Evolutionary conservation across 192 early-diverging fungal species (phyloP).

Genomic region (Backusella luteola): DNA sequence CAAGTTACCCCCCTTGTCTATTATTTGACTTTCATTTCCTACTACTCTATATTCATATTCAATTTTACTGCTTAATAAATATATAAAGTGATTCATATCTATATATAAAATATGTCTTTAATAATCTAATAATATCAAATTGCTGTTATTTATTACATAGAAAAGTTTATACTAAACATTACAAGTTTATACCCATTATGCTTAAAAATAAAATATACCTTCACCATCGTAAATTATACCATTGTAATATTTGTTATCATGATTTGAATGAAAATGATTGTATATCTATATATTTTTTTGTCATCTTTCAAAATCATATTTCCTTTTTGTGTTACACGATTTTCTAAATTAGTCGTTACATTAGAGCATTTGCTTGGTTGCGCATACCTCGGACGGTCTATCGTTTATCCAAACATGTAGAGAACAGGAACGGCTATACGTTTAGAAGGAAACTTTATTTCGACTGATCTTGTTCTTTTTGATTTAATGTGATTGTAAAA

Average conservation of each 20-base stretch:
- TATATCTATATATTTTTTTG: neutral
- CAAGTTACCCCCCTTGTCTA: neutral
- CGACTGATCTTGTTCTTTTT: neutral
- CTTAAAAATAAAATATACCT: neutral
- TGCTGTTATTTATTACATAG: neutral
- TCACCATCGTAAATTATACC: neutral
- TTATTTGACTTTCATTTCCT: neutral
- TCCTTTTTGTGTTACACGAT: neutral
- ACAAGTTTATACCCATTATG: too few relatives aligned
- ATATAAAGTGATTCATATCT: neutral
- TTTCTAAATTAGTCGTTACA: neutral
- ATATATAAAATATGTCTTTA: neutral
- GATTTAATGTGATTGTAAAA: too few relatives aligned
- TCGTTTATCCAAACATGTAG: neutral
- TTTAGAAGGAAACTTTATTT: neutral
- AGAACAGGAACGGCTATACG: neutral
- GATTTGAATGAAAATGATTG: neutral
- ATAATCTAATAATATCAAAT: neutral
- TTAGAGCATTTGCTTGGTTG: neutral
- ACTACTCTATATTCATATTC: neutral
- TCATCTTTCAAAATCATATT: neutral
- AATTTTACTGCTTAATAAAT: neutral
- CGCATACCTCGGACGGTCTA: neutral
- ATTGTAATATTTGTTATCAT: too few relatives aligned
- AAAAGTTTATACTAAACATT: too few relatives aligned